A percentile compares a stretch with the other conserved stretches of the same genome.
phyloP scores from a whole-genome alignment of 2,329 filamentous ascomycete species.

The Hypoxylon sp. region DNA sequence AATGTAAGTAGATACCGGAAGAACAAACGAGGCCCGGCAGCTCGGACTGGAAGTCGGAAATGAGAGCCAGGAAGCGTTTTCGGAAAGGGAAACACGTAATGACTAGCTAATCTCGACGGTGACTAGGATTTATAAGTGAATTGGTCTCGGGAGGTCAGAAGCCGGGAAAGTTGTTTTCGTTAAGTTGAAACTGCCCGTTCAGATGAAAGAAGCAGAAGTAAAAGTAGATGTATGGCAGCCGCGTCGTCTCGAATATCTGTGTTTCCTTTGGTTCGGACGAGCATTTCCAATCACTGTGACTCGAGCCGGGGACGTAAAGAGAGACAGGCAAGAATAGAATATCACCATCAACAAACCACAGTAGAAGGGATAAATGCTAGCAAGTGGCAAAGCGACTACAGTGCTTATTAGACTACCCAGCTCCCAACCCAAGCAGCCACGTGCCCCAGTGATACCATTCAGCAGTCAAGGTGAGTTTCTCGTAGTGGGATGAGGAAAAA shows the following conservation, averaged over 20 bases:
- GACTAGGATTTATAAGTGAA: constrained; percentile 27
- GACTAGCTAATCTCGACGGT: constrained; percentile 6
- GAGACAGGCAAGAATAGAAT: constrained; percentile 17
- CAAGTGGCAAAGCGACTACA: constrained; percentile 23
- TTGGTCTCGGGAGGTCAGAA: constrained; percentile 15
- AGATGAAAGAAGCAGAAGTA: constrained; percentile 20
- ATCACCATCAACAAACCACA: constrained; percentile 19
- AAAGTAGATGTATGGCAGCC: constrained; percentile 17
- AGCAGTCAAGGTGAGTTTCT: constrained; percentile 14
- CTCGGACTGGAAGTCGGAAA: constrained; percentile 9
- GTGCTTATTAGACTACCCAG: constrained; percentile 33
- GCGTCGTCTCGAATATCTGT: no score
- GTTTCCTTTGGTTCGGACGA: constrained; percentile 16
- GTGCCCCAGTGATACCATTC: constrained; percentile 38
- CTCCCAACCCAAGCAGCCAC: constrained; percentile 34
- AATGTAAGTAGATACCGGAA: constrained; percentile 13
- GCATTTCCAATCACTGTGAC: constrained; percentile 27
- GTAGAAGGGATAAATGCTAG: constrained; percentile 12
- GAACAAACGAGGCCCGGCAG: constrained; percentile 20
- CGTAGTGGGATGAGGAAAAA: constrained; percentile 31
- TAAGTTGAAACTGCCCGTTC: constrained; percentile 2
- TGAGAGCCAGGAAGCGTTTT: not conserved
- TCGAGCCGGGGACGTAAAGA: constrained; percentile 17
- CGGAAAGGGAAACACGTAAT: not conserved
- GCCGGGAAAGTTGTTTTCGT: constrained; percentile 6